Conservation (phyloP, 2,329 filamentous ascomycete species). For the Plenodomus biglobosus region DNA sequence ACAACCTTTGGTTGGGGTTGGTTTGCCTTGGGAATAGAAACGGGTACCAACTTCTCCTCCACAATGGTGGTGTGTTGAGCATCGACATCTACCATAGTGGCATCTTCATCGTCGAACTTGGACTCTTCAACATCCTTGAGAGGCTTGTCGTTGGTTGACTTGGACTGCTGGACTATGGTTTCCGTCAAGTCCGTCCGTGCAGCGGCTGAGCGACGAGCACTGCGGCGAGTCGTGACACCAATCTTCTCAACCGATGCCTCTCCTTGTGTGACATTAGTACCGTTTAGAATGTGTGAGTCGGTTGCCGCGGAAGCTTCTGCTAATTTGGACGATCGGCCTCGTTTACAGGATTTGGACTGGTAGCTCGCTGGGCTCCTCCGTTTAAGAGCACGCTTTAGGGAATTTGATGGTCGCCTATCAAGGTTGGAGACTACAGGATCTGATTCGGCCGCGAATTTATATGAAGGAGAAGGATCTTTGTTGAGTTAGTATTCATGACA, state of each 20-base stretch:
- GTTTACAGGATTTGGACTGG: background rate
- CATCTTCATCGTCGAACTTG: background rate
- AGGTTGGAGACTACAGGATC: slow-evolving; percentile 22
- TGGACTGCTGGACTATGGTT: background rate
- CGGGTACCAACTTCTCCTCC: background rate
- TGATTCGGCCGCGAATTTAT: slow-evolving; percentile 22
- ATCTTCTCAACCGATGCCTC: background rate
- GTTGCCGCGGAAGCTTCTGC: no score
- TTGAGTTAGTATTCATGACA: background rate
- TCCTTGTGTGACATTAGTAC: background rate
- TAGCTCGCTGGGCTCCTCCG: slow-evolving; percentile 12
- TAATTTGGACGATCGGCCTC: background rate
- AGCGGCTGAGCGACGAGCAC: background rate
- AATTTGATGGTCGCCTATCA: slow-evolving; percentile 22
- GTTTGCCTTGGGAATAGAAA: background rate
- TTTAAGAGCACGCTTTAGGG: slow-evolving; percentile 10
- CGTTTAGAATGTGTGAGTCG: background rate
- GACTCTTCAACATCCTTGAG: background rate
- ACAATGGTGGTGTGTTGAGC: background rate
- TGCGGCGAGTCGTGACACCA: background rate
- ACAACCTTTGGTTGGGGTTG: background rate
- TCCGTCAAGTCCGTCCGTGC: background rate
- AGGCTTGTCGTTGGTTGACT: background rate
- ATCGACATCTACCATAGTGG: background rate
- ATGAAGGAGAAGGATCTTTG: background rate